Base-by-base conservation (phyloP, 2,329 filamentous ascomycete genomes). In the Aciculosporium take region DNA sequence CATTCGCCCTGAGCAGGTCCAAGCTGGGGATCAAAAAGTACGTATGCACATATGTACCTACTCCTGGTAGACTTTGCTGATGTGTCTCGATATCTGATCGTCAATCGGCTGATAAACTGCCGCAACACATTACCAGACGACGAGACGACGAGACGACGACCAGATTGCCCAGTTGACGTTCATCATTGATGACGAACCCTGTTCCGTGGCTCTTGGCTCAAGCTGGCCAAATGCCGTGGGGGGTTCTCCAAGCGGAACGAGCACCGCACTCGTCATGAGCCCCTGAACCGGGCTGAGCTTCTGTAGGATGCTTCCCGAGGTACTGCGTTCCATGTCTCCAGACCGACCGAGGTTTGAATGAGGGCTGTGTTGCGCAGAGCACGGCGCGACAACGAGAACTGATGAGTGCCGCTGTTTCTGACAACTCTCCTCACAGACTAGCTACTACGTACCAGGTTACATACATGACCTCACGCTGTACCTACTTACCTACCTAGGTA, bases 221-320 rank as follows among this genome's bases (percentile, higher is more conserved):
- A 18, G n/a, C 25, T 21, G 39, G 7, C 37, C 4, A 15, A n/a
- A 27, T 37, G 21, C 8, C 40, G 24, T n/a, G 34, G 31, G 34
- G 40, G 21, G 21, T 31, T 33, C 35, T n/a, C 28, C 21, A 21
- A 12, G 34, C 21, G 29, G 18, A 30, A 35, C 15, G 24, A 21
- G 35, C 32, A 34, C 36, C 18, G 30, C 25, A 18, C 9, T 29
- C 27, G 18, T 7, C 4, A 12, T 33, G 31, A 18, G 15, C 29
- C 21, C 34, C 21, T 43, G 17, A 9, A 30, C 37, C 39, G 41
- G 25, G n/a, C 24, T 15, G 23, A 25, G 30, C 10, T 30, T 43
- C 25, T 27, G n/a, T 24, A 13, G 37, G 37, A 43, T 43, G 37
- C 37, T 37, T 37, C 32, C 37, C 33, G 42, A 31, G 20, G 37